Evolutionary conservation across 2,329 filamentous ascomycete species (phyloP), one percentile per base, ranked within the genome.

Genomic region (Endothia cerciana): DNA sequence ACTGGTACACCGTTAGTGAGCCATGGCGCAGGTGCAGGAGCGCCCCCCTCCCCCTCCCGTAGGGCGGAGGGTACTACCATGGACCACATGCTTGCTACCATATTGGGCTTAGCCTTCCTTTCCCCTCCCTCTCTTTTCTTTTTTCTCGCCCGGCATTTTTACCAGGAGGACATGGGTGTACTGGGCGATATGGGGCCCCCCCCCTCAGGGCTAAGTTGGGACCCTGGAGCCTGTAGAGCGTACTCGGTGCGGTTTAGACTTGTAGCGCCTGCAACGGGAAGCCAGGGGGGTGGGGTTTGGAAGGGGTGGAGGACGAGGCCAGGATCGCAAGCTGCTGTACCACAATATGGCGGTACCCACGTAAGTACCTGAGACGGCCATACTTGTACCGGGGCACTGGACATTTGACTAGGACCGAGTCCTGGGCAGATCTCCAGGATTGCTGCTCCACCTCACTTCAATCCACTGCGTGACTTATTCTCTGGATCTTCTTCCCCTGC

Each of bases 1-100:
- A 47, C 45, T 49, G 47, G 25, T 36, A 36, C 33, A 36, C 33
- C 10, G 33, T 25, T 22, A 25, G 22, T 30, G 22, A 6, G 15
- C 47, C n/a, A n/a, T 30, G 47, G 22, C 25, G 19, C 3, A 22
- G 7, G 43, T 43, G 43, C 45, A 25, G 17, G 45, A 4, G 8
- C 45, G 8, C 45, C 22, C 45, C n/a, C n/a, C n/a, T 22, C 3
- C 1, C 8, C n/a, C 45, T 25, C 57, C 41, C 57, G 30, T 47
- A 60, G 41, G 57, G 57, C 57, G 33, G 33, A 36, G 5, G 33
- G 40, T n/a, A n/a, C n/a, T n/a, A n/a, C n/a, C n/a, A n/a, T 51
- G 19, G 15, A 22, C 7, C 6, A 19, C 33, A n/a, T 45, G 17
- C 13, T 17, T 41, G 25, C 22, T 60, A 22, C 57, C 36, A 22